Conservation (phyloP, 345 rosid species). For the Mercurialis annua region DNA sequence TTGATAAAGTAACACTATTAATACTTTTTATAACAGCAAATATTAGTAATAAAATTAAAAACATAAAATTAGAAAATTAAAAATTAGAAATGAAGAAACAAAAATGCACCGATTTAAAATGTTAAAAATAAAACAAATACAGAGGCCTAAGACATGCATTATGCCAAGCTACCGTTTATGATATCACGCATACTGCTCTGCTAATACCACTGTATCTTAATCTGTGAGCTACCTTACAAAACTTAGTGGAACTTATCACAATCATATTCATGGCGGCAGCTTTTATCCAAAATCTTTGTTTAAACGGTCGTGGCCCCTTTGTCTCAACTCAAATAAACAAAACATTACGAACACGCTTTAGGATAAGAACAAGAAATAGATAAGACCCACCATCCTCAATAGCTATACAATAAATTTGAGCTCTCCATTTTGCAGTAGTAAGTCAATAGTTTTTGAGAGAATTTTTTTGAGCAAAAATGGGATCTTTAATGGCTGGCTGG, state of each 20-base stretch:
- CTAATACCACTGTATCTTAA: neutral
- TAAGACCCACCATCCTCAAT: neutral
- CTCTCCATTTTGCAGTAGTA: no score
- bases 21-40: no score
- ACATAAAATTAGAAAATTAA: no score
- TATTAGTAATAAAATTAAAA: no score
- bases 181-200: no score
- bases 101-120: no score
- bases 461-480: conserved; percentile 44
- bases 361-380: conserved; percentile 33
- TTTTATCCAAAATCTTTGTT: neutral
- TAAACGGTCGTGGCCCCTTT: neutral
- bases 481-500: conserved; percentile 98
- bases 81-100: no score
- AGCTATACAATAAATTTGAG: neutral
- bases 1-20: no score
- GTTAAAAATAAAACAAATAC: no score
- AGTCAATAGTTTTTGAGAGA: neutral
- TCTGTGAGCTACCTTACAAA: conserved; percentile 21
- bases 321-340: neutral
- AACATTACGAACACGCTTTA: no score
- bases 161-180: no score
- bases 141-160: no score
- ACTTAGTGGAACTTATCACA: neutral
- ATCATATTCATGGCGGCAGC: neutral